Evolutionary conservation across 805 yeast species (phyloP).

Genomic region (Candida andamanensis): DNA sequence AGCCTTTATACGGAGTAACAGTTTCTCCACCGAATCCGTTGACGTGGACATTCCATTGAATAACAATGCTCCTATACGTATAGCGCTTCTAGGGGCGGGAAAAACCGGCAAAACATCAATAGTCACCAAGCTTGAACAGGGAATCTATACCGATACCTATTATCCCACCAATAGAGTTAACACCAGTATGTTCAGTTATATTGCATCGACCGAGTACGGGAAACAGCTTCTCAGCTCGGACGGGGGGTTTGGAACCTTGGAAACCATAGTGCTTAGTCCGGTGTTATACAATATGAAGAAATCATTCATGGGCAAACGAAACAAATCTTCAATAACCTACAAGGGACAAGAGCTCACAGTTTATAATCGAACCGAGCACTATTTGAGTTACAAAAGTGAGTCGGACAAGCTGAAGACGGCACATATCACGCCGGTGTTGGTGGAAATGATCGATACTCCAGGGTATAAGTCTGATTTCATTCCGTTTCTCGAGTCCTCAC

Average conservation of each 20-base stretch:
- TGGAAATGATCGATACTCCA: constrained; percentile 74
- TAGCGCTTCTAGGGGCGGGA: constrained; percentile 59
- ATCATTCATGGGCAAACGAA: constrained; percentile 4
- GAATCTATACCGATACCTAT: constrained; percentile 58
- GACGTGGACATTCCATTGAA: constrained; percentile 14
- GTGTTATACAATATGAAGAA: constrained; percentile 12
- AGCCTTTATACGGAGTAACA: constrained; percentile 11
- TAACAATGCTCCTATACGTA: constrained; percentile 41
- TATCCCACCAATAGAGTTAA: constrained; percentile 67
- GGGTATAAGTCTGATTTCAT: constrained; percentile 63
- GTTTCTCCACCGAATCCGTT: constrained; percentile 3
- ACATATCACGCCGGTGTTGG: constrained; percentile 50
- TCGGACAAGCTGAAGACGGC: neutral
- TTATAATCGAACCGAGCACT: constrained; percentile 7
- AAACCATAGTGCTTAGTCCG: constrained; percentile 23
- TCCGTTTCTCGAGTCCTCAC: constrained; percentile 70
- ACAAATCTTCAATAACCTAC: constrained; percentile 19
- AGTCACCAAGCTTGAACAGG: constrained; percentile 44
- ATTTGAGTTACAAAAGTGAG: constrained; percentile 7
- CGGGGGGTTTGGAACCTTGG: constrained; percentile 1
- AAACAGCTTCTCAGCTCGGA: constrained; percentile 2
- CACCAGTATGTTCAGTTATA: constrained; percentile 53
- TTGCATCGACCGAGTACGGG: constrained; percentile 28
- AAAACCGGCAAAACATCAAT: constrained; percentile 58
- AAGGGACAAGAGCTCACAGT: constrained; percentile 19